A percentile compares a stretch with the other conserved stretches of the same genome.
These are phyloP conservation scores for Hortaea werneckii DNA, from an alignment of 2,329 filamentous ascomycete species.

Conservation along the genomic window DNA sequence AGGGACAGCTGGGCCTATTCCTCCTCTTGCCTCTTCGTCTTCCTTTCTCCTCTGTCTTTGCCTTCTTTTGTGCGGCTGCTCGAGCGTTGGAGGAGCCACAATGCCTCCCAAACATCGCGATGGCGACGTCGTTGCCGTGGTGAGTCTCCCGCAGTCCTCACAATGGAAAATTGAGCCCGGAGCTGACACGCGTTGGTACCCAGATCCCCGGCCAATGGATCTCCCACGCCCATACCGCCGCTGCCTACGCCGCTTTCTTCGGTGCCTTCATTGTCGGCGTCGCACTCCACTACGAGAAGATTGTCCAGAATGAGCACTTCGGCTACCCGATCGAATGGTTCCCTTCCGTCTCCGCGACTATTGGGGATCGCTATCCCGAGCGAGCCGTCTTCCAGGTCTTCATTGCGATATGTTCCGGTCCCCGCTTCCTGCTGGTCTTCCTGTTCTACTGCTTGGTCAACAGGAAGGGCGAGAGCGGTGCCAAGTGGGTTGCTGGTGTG, in stretches of 20 bases:
- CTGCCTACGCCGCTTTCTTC: slow-evolving; percentile 79
- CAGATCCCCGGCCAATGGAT: slow-evolving; percentile 77
- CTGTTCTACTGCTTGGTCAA: slow-evolving; percentile 87
- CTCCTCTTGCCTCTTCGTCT: too few relatives aligned
- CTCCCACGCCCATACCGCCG: slow-evolving; percentile 72
- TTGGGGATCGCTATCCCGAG: slow-evolving; percentile 94
- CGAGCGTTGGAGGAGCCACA: background rate
- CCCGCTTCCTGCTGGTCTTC: slow-evolving; percentile 80
- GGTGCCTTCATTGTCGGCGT: slow-evolving; percentile 72
- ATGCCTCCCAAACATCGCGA: slow-evolving; percentile 55
- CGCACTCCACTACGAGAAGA: slow-evolving; percentile 85
- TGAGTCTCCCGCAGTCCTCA: slow-evolving; percentile 25
- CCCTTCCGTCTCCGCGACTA: slow-evolving; percentile 52
- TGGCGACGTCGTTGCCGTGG: slow-evolving; percentile 51
- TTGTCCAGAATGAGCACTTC: slow-evolving; percentile 74
- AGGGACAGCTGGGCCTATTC: too few relatives aligned
- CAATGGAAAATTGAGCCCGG: background rate
- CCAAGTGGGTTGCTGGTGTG: slow-evolving; percentile 68
- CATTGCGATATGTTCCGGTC: slow-evolving; percentile 92
- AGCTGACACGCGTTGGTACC: slow-evolving; percentile 8
- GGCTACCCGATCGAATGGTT: slow-evolving; percentile 51
- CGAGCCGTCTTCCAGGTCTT: slow-evolving; percentile 95
- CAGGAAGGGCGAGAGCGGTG: slow-evolving; percentile 58
- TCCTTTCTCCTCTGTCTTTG: too few relatives aligned
- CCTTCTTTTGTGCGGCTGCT: background rate